Percentiles rank a stretch among this genome's conserved stretches.
Evolutionary conservation across 257 asterid genomes (phyloP).

Genomic region (Plantago major): DNA sequence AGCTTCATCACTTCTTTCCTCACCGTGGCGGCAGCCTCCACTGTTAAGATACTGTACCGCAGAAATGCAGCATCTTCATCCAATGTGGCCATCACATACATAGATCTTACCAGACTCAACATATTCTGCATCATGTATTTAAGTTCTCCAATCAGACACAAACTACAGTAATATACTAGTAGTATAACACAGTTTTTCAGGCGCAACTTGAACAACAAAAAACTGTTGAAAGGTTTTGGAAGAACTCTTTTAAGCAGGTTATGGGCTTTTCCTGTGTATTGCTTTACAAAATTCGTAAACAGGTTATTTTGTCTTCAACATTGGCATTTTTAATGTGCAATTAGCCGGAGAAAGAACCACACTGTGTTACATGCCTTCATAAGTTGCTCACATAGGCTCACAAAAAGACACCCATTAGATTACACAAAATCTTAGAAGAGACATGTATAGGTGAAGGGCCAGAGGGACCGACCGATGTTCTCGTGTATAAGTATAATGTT

Average conservation of each 20-base stretch:
- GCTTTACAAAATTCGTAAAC: neutral
- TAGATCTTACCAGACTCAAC: slow-evolving; percentile 60
- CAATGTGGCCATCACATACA: slow-evolving; percentile 56
- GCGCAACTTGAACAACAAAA: neutral
- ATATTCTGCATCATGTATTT: slow-evolving; percentile 43
- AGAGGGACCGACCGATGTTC: no score
- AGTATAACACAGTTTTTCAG: neutral
- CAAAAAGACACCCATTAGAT: no score
- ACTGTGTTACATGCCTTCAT: neutral
- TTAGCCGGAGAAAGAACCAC: neutral
- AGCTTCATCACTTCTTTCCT: slow-evolving; percentile 68
- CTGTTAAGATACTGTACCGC: slow-evolving; percentile 64
- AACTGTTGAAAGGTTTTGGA: neutral
- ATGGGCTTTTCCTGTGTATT: neutral
- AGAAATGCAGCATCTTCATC: slow-evolving; percentile 91
- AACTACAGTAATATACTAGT: neutral
- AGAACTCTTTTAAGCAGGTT: neutral
- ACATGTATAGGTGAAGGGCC: no score
- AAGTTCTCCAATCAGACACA: neutral
- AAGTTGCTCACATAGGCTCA: neutral
- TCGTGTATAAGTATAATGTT: no score
- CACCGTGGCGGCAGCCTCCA: slow-evolving; percentile 57
- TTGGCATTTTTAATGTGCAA: neutral
- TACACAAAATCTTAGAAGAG: no score
- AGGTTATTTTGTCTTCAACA: neutral